Conservation (phyloP, 2,329 filamentous ascomycete genomes). For the Fusarium proliferatum region DNA sequence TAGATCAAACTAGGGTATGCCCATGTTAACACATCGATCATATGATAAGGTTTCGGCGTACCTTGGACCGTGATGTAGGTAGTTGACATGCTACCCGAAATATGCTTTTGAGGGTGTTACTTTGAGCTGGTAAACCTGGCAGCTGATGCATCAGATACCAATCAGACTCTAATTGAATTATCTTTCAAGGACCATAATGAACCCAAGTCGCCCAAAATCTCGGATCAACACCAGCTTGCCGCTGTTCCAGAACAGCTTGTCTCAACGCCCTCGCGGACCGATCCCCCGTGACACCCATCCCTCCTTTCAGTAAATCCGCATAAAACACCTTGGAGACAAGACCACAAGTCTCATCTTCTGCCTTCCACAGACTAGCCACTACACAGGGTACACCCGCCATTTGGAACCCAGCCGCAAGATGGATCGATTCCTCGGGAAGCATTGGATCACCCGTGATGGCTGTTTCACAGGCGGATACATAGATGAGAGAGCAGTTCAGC, state of each 20-base stretch:
- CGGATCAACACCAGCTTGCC: neutral
- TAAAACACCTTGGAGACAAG: neutral
- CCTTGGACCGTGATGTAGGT: neutral
- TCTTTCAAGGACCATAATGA: neutral
- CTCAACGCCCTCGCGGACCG: neutral
- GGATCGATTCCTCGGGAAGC: neutral
- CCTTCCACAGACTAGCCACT: neutral
- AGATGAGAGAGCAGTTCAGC: neutral
- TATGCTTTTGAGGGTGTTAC: neutral
- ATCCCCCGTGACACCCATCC: neutral
- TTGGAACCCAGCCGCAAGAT: neutral
- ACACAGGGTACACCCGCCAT: neutral
- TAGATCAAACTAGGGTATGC: too few relatives aligned
- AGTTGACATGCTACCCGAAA: neutral
- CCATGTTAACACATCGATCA: neutral
- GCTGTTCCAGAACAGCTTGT: neutral
- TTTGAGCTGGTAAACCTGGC: neutral
- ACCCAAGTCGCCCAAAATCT: neutral
- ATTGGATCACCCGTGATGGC: neutral
- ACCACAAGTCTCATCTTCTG: neutral
- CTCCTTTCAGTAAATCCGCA: neutral
- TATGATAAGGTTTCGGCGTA: neutral
- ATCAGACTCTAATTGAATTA: neutral
- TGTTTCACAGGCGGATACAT: neutral
- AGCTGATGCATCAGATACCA: fast-evolving